phyloP scores from a whole-genome alignment of 306 rosid genomes.

The Quercus suber region DNA sequence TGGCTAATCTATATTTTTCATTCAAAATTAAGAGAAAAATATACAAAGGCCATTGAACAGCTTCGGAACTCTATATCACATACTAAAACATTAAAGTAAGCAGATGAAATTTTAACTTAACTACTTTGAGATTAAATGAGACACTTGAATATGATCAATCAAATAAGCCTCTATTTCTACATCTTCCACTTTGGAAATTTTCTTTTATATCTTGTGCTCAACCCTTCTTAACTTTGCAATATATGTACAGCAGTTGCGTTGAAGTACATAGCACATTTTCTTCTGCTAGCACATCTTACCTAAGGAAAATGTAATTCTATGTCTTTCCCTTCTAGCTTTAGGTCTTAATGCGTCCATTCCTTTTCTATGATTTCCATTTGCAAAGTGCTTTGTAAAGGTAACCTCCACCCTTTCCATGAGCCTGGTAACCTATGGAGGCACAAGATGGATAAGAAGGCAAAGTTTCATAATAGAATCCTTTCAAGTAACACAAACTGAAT shows the following conservation, averaged over 20 bases:
- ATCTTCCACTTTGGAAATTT: no score
- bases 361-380: constrained; percentile 45
- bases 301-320: constrained; percentile 44
- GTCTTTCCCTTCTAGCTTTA: constrained; percentile 44
- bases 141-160: no score
- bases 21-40: neutral
- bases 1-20: neutral
- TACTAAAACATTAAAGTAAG: no score
- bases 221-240: no score
- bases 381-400: constrained; percentile 56
- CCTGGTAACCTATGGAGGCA: constrained; percentile 41
- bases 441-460: constrained; percentile 9
- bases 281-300: constrained; percentile 29
- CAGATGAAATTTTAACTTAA: no score
- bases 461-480: neutral
- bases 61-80: no score
- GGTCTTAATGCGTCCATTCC: constrained; percentile 55
- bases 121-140: no score
- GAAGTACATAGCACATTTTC: neutral
- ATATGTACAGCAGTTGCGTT: neutral
- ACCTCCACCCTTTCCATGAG: constrained; percentile 67
- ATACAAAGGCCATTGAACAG: no score
- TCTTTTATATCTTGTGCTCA: no score
- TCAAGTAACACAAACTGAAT: neutral
- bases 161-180: no score